Base-by-base conservation (phyloP, 257 asterid species). In the Rhazya stricta region DNA sequence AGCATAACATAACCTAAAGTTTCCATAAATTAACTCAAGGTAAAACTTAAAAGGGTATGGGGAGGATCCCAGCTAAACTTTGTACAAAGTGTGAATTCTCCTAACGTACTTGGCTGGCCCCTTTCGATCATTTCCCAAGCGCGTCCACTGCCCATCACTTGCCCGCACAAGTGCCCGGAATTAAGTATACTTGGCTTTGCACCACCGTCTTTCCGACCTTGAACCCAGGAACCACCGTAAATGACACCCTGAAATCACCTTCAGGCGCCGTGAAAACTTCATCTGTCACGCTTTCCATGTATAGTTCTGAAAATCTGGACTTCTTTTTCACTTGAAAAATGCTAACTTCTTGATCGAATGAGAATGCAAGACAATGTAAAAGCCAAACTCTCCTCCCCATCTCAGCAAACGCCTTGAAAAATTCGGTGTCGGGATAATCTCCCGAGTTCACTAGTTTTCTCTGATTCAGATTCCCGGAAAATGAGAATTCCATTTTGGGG, bases 341-440 rank as follows among this genome's bases (percentile, higher is more conserved):
- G 75, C 89, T 65, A 27, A 92, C 96, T 56, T 86, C 85, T 23
- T 78, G 82, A 32, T 71, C 80, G 41, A 92, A 92, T 0, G 96
- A 92, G 70, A 86, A 82, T 19, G 91, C 92, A 81, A 95, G 69
- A 78, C 96, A 87, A 43, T 91, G 96, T 23, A 88, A 66, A 11
- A 95, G 87, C 97, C 98, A 95, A n/a, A 89, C 83, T 19, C 99
- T 85, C 77, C 97, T 77, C 50, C 91, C 98, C 98, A 95, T 91
- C 81, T 95, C 99, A 0, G 97, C 96, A 80, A 92, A 95, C 43
- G 79, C 67, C 82, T 84, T 85, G 74, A 92, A 95, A 77, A 92
- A 91, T 9, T 90, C 98, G 0, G 98, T 92, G 7, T 92, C 99
- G 21, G 97, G 97, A 39, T 21, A 91, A 46, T 87, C 98, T 9